Conservation (phyloP, 2,329 filamentous ascomycete genomes). For the Talaromyces sp. region DNA sequence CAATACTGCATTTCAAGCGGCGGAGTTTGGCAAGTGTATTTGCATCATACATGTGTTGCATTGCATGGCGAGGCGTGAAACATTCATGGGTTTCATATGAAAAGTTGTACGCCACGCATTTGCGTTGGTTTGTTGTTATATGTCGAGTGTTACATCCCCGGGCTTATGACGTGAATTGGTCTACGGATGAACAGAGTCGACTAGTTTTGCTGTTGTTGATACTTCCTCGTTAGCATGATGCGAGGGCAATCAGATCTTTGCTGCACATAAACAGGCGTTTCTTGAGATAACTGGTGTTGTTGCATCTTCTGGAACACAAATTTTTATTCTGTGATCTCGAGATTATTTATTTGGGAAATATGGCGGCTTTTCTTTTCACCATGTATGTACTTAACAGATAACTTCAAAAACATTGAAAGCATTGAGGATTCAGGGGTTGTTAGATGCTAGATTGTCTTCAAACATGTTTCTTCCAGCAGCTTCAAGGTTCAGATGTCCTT, state of each 20-base stretch:
- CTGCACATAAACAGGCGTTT: neutral
- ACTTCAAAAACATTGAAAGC: neutral
- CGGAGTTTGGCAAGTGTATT: constrained; percentile 10
- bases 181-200: neutral
- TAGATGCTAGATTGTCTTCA: neutral
- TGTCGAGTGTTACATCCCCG: neutral
- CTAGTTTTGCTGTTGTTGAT: neutral
- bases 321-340: neutral
- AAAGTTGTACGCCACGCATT: constrained; percentile 9
- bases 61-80: constrained; percentile 13
- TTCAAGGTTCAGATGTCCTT: too few relatives aligned
- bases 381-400: neutral
- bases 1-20: constrained; percentile 13
- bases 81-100: constrained; percentile 9
- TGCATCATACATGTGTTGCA: constrained; percentile 12
- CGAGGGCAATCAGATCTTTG: neutral
- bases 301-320: neutral
- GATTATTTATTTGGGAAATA: neutral
- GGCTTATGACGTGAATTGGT: neutral
- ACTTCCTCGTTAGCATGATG: neutral
- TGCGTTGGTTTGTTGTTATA: neutral
- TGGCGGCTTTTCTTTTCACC: neutral
- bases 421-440: neutral
- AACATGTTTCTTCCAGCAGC: neutral
- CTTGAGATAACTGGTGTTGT: neutral